Evolutionary conservation across 306 rosid genomes (phyloP).

Genomic region (Trifolium subterraneum): DNA sequence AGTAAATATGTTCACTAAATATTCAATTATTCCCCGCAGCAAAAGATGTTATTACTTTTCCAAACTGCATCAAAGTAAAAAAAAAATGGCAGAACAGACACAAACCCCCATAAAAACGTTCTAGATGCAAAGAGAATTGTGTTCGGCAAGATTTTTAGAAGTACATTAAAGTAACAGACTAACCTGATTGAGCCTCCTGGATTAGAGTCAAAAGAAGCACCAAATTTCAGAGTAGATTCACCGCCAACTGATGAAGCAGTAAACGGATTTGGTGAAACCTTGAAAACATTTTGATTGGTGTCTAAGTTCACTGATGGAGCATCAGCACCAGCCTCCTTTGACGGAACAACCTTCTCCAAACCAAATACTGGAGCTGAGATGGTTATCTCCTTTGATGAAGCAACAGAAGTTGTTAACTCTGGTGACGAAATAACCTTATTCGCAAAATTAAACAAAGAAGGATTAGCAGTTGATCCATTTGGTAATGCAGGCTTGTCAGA

Average conservation of each 20-base stretch:
- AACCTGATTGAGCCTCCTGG: conserved; percentile 67
- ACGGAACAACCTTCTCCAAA: conserved; percentile 49
- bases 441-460: conserved; percentile 40
- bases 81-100: neutral
- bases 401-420: conserved; percentile 26
- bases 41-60: conserved; percentile 5
- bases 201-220: conserved; percentile 47
- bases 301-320: conserved; percentile 40
- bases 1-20: conserved; percentile 18
- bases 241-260: conserved; percentile 42
- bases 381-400: conserved; percentile 40
- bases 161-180: conserved; percentile 35
- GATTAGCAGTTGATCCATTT: conserved; percentile 47
- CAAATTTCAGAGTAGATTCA: conserved; percentile 46
- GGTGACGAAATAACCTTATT: conserved; percentile 32
- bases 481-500: conserved; percentile 46
- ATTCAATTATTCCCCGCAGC: neutral
- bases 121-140: neutral
- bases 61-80: neutral
- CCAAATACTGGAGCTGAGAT: conserved; percentile 44
- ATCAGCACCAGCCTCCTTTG: conserved; percentile 48
- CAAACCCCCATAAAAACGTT: conserved; percentile 20
- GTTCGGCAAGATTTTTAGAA: neutral
- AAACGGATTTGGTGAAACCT: conserved; percentile 43
- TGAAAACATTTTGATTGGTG: conserved; percentile 41